These are phyloP conservation scores for Mrakia gelida DNA, from an alignment of 768 basidiomycete species.

Conservation along the genomic window DNA sequence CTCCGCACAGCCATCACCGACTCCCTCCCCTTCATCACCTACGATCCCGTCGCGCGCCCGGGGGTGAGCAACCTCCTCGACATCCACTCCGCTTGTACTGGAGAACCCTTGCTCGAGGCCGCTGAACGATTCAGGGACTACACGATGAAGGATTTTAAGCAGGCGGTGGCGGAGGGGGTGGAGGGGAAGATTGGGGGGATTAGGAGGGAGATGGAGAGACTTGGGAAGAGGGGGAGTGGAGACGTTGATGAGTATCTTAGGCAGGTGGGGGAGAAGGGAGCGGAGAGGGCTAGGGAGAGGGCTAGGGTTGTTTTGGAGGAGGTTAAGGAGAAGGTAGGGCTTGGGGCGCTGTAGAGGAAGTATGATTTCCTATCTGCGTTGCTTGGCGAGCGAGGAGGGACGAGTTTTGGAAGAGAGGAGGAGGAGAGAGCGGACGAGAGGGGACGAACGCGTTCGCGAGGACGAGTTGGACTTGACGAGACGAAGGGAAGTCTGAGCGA, in stretches of 20 bases:
- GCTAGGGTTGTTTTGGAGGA: constrained; percentile 62
- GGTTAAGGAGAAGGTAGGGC: constrained; percentile 66
- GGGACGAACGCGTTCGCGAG: too few relatives aligned
- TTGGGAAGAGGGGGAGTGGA: constrained; percentile 54
- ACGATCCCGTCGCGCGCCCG: constrained; percentile 72
- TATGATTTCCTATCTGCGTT: not conserved
- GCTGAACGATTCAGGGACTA: constrained; percentile 25
- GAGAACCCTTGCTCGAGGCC: constrained; percentile 47
- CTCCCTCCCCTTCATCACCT: constrained; percentile 63
- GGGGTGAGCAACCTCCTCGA: constrained; percentile 76
- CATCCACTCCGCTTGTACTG: constrained; percentile 67
- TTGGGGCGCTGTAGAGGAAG: constrained; percentile 38
- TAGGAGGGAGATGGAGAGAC: constrained; percentile 62
- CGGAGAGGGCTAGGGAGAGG: constrained; percentile 57
- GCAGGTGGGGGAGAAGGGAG: constrained; percentile 62
- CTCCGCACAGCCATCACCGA: constrained; percentile 81
- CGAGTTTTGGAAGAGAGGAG: too few relatives aligned
- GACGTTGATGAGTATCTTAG: constrained; percentile 53
- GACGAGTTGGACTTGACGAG: too few relatives aligned
- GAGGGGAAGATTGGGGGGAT: constrained; percentile 63
- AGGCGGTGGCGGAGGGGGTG: constrained; percentile 67
- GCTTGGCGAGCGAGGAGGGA: too few relatives aligned
- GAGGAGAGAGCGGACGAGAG: too few relatives aligned
- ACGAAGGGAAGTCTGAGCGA: too few relatives aligned
- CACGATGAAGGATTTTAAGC: constrained; percentile 60